phyloP scores from a whole-genome alignment of 2,329 filamentous ascomycete species.

The Aspergillus puulaauensis region DNA sequence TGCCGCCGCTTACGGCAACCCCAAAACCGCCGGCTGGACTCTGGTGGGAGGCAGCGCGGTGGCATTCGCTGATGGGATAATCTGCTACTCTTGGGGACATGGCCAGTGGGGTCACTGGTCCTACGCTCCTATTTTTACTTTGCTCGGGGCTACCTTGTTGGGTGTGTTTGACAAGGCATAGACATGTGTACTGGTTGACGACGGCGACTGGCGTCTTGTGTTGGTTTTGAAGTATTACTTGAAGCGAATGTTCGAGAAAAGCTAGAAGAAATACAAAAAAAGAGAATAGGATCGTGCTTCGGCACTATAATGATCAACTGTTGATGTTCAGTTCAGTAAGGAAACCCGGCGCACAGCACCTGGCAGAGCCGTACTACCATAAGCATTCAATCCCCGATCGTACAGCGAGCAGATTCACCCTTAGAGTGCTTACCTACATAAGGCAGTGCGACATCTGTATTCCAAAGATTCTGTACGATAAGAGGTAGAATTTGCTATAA shows the following conservation, averaged over 20 bases:
- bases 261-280: not conserved
- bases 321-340: not conserved
- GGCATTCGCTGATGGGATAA: constrained; percentile 48
- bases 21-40: constrained; percentile 44
- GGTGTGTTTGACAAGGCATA: constrained; percentile 6
- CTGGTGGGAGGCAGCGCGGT: constrained; percentile 43
- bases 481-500: not conserved
- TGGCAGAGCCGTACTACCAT: no score
- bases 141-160: constrained; percentile 30
- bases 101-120: constrained; percentile 53
- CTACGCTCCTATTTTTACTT: constrained; percentile 44
- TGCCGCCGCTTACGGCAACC: constrained; percentile 39
- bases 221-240: not conserved
- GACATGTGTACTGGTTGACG: no score
- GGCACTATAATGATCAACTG: not conserved
- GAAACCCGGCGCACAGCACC: no score
- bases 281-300: not conserved
- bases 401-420: not conserved
- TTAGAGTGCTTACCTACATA: not conserved
- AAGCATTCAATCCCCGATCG: not conserved
- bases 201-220: not conserved
- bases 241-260: no score
- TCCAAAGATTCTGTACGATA: no score
- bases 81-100: constrained; percentile 41
- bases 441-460: not conserved